phyloP scores from a whole-genome alignment of 192 early-diverging fungal species.

The Podila epicladia region DNA sequence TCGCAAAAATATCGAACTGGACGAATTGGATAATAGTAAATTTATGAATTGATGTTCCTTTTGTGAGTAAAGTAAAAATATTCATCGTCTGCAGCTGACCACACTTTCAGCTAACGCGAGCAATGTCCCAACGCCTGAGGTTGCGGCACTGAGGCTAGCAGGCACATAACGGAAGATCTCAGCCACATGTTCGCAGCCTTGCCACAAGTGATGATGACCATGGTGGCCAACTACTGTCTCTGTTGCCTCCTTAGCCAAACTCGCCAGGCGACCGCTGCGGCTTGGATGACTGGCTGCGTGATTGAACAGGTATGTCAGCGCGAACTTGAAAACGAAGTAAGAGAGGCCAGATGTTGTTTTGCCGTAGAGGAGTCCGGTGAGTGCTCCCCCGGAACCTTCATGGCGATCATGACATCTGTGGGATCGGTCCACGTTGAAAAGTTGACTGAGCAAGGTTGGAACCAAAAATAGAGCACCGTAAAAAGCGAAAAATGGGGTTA shows the following conservation, averaged over 20 bases:
- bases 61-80: not conserved
- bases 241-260: slow-evolving; percentile 9
- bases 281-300: not conserved
- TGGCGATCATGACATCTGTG: not conserved
- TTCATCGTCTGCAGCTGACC: slow-evolving; percentile 1
- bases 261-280: not conserved
- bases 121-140: slow-evolving; percentile 33
- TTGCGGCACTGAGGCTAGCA: slow-evolving; percentile 16
- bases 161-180: slow-evolving; percentile 40
- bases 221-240: not conserved
- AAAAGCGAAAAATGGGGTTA: slow-evolving; percentile 19
- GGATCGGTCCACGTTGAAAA: slow-evolving; percentile 15
- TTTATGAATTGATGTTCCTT: too few relatives aligned
- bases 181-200: slow-evolving; percentile 1
- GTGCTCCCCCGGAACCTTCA: not conserved
- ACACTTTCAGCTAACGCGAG: slow-evolving; percentile 34
- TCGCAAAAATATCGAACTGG: too few relatives aligned
- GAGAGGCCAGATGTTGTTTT: slow-evolving; percentile 15
- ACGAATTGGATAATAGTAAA: too few relatives aligned
- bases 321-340: slow-evolving; percentile 36
- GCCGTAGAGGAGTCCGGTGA: slow-evolving; percentile 6
- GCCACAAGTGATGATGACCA: slow-evolving; percentile 4
- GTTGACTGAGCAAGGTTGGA: slow-evolving; percentile 21
- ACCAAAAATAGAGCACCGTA: slow-evolving; percentile 15
- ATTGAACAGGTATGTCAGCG: slow-evolving; percentile 20